These are phyloP conservation scores for Pisolithus albus DNA, from an alignment of 768 basidiomycete species.

Conservation along the genomic window DNA sequence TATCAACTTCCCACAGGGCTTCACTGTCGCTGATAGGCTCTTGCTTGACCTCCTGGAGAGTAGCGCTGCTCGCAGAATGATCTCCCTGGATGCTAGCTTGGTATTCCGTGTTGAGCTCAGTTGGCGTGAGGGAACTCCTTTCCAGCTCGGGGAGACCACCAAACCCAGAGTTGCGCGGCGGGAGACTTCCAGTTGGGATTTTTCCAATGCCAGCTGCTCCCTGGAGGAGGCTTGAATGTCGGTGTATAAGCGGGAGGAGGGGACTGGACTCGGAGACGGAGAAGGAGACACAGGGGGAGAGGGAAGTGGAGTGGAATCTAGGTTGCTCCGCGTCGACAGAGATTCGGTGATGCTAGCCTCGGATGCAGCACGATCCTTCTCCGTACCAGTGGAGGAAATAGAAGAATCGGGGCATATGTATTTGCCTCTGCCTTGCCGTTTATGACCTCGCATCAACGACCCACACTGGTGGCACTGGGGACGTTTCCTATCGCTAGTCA, in stretches of 20 bases:
- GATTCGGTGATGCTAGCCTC: not conserved
- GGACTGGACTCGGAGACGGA: slow-evolving; percentile 11
- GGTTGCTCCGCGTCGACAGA: not conserved
- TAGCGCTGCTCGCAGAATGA: not conserved
- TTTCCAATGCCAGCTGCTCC: slow-evolving; percentile 28
- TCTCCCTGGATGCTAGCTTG: not conserved
- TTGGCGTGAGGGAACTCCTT: slow-evolving; percentile 22
- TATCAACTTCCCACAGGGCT: slow-evolving; percentile 3
- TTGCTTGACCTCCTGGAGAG: slow-evolving; percentile 10
- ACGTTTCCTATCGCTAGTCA: slow-evolving; percentile 24
- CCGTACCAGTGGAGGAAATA: slow-evolving; percentile 8
- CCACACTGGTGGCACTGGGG: slow-evolving; percentile 31
- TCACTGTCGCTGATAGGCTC: not conserved
- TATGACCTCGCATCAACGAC: slow-evolving; percentile 27
- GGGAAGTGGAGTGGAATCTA: slow-evolving; percentile 15
- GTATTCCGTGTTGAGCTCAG: slow-evolving; percentile 23
- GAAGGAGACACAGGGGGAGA: slow-evolving; percentile 26
- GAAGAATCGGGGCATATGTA: slow-evolving; percentile 22
- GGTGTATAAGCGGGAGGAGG: slow-evolving; percentile 13
- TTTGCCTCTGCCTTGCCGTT: slow-evolving; percentile 22
- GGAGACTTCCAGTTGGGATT: slow-evolving; percentile 30
- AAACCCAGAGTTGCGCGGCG: slow-evolving; percentile 21
- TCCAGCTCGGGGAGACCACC: slow-evolving; percentile 19
- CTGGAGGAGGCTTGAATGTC: slow-evolving; percentile 23
- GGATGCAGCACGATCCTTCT: not conserved